Evolutionary conservation across 129 eudicot species (phyloP).

Genomic region (Flaveria robusta): DNA sequence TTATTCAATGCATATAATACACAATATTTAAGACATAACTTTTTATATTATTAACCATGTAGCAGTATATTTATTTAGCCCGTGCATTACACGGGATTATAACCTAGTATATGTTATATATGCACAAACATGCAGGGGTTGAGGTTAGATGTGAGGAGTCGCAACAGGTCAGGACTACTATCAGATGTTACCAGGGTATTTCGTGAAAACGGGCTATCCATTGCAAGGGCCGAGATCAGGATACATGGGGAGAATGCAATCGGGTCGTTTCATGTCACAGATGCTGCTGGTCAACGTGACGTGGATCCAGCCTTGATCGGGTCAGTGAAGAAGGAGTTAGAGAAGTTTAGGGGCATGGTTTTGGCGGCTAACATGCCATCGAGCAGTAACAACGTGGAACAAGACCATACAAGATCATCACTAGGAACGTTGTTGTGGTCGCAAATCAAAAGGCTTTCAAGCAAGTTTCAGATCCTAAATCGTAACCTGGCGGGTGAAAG

Average conservation of each 20-base stretch:
- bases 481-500: slow-evolving; percentile 6
- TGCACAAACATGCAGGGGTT: slow-evolving; percentile 51
- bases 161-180: slow-evolving; percentile 63
- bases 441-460: slow-evolving; percentile 62
- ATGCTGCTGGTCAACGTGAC: slow-evolving; percentile 44
- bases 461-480: slow-evolving; percentile 57
- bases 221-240: slow-evolving; percentile 70
- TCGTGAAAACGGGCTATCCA: slow-evolving; percentile 78
- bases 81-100: no score
- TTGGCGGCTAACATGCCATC: slow-evolving; percentile 38
- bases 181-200: slow-evolving; percentile 86
- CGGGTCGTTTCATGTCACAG: slow-evolving; percentile 77
- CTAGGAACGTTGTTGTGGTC: slow-evolving; percentile 76
- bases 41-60: no score
- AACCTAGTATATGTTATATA: neutral
- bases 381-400: slow-evolving; percentile 24
- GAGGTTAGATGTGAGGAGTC: slow-evolving; percentile 67
- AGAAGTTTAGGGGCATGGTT: slow-evolving; percentile 38
- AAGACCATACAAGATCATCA: slow-evolving; percentile 50
- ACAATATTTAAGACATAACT: no score
- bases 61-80: no score
- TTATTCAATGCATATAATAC: no score
- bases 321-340: slow-evolving; percentile 53
- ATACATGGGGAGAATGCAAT: slow-evolving; percentile 59
- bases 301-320: slow-evolving; percentile 50